Conservation (phyloP, 345 rosid species). For the Bruguiera parviflora region DNA sequence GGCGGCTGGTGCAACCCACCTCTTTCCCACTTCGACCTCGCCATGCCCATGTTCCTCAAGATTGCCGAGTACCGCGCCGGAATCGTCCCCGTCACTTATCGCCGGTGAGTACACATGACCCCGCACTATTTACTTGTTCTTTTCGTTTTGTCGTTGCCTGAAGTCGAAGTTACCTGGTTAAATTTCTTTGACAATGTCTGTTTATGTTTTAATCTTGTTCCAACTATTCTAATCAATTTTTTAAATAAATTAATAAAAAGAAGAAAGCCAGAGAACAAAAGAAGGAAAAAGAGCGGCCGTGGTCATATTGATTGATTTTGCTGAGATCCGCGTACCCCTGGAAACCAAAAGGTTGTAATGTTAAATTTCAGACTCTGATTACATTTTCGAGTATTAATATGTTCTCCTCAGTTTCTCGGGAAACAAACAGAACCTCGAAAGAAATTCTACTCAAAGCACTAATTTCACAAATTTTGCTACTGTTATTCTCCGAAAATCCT, state of each 20-base stretch:
- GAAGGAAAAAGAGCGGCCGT: no score
- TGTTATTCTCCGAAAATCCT: not conserved
- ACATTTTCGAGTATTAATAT: not conserved
- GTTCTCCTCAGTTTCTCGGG: not conserved
- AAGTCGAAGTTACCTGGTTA: no score
- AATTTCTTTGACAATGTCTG: no score
- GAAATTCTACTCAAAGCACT: not conserved
- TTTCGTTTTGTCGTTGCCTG: not conserved
- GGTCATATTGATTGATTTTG: no score
- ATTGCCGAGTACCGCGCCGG: conserved; percentile 91
- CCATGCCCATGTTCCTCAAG: conserved; percentile 99
- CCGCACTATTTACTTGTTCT: not conserved
- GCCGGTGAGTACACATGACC: conserved; percentile 43
- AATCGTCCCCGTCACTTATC: conserved; percentile 80
- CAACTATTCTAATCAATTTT: no score
- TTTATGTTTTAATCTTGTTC: no score
- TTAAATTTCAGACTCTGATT: not conserved
- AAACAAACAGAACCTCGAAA: conserved; percentile 12
- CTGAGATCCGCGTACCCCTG: not conserved
- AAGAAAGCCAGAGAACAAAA: no score
- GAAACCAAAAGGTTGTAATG: no score
- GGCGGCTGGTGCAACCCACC: conserved; percentile 99
- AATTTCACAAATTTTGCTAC: no score
- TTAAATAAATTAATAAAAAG: no score
- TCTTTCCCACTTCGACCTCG: conserved; percentile 90